Percentiles rank a stretch among this genome's conserved stretches.
These are phyloP conservation scores for Solanum pennellii DNA, from an alignment of 257 asterid genomes.

Conservation along the genomic window DNA sequence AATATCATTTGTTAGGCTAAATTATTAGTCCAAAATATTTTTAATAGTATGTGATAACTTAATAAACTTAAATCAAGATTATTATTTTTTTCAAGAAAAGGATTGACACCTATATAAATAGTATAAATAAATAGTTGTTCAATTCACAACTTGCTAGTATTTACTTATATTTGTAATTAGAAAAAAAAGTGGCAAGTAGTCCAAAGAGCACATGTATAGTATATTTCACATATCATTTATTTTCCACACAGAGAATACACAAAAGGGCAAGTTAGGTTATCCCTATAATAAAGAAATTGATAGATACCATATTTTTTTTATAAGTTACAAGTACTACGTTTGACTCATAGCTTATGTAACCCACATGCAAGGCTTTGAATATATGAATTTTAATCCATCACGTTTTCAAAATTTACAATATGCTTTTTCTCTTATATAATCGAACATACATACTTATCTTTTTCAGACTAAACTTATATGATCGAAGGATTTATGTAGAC, in stretches of 20 bases:
- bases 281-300: not conserved
- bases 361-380: slow-evolving; percentile 7
- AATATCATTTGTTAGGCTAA: not conserved
- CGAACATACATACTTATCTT: not conserved
- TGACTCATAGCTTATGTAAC: slow-evolving; percentile 6
- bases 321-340: not conserved
- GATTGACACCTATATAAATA: not conserved
- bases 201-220: slow-evolving; percentile 15
- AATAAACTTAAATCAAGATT: not conserved
- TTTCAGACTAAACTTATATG: not conserved
- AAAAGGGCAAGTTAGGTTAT: slow-evolving; percentile 13
- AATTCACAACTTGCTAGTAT: not conserved
- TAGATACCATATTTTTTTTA: slow-evolving; percentile 6
- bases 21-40: not conserved
- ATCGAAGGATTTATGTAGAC: not conserved
- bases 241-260: not conserved
- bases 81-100: not conserved
- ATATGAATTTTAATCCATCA: not conserved
- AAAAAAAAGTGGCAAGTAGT: not conserved
- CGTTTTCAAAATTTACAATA: not conserved
- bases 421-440: not conserved
- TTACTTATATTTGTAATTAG: not conserved
- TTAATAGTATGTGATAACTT: not conserved
- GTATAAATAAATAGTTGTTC: not conserved
- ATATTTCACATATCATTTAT: not conserved